These are phyloP conservation scores for Benincasa hispida DNA, from an alignment of 306 rosid genomes.

Conservation along the genomic window DNA sequence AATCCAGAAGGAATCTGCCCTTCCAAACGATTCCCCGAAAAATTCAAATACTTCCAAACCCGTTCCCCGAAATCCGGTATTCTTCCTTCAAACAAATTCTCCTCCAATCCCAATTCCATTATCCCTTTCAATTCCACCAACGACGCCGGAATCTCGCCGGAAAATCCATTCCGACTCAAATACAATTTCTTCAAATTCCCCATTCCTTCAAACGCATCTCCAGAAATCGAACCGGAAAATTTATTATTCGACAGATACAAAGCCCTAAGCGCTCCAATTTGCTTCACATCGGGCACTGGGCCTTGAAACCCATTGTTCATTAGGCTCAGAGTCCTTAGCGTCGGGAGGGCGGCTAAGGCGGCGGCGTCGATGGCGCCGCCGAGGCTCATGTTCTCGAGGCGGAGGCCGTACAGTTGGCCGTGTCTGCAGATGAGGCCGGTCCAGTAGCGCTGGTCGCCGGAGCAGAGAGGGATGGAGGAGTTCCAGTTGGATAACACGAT, in stretches of 20 bases:
- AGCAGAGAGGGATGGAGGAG: constrained; percentile 17
- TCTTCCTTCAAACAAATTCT: constrained; percentile 42
- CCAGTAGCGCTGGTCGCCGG: constrained; percentile 17
- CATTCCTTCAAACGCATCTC: constrained; percentile 49
- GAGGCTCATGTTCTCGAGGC: constrained; percentile 48
- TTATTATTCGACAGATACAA: constrained; percentile 42
- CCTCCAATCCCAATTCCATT: constrained; percentile 41
- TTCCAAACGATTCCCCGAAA: constrained; percentile 38
- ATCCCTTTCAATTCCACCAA: constrained; percentile 39
- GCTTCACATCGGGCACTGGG: constrained; percentile 42
- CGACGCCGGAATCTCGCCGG: constrained; percentile 50
- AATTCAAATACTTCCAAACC: constrained; percentile 24
- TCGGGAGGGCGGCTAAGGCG: constrained; percentile 21
- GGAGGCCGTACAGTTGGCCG: constrained; percentile 16
- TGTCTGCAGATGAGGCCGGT: constrained; percentile 36
- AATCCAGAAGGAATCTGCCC: constrained; percentile 48
- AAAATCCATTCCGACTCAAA: constrained; percentile 39
- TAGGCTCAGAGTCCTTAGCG: constrained; percentile 38
- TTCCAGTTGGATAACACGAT: constrained; percentile 33
- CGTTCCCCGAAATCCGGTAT: constrained; percentile 39
- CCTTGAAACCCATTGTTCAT: constrained; percentile 45
- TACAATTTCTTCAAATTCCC: constrained; percentile 26
- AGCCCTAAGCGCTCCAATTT: constrained; percentile 19
- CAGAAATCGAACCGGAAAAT: constrained; percentile 40
- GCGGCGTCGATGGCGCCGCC: constrained; percentile 36